Evolutionary conservation across 768 basidiomycete species (phyloP).

Genomic region (Neoboletus brunneissimus): DNA sequence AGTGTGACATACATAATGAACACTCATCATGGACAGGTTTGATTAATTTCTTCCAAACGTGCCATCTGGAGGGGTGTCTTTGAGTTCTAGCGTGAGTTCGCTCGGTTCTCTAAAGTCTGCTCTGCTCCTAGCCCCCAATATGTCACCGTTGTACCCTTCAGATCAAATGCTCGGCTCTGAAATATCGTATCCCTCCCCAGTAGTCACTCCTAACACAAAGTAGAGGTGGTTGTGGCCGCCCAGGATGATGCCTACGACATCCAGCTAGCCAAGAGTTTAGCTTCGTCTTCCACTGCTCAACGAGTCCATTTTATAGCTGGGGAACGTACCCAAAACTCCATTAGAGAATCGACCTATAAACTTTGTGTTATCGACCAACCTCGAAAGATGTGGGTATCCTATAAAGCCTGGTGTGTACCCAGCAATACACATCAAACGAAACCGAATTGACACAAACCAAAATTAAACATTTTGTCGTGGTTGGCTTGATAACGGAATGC

Average conservation of each 20-base stretch:
- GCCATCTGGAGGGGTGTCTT: conserved; percentile 56
- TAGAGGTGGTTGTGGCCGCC: conserved; percentile 91
- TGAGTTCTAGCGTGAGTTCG: conserved; percentile 65
- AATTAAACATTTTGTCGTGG: conserved; percentile 90
- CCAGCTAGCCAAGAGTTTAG: too few relatives aligned
- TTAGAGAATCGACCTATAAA: conserved; percentile 50
- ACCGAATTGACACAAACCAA: conserved; percentile 43
- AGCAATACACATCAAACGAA: background rate
- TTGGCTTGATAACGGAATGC: conserved; percentile 51
- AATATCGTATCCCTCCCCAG: conserved; percentile 65
- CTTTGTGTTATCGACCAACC: conserved; percentile 65
- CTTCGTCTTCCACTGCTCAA: too few relatives aligned
- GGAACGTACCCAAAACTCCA: too few relatives aligned
- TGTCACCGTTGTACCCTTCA: conserved; percentile 65
- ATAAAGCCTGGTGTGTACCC: background rate
- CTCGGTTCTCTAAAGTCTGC: conserved; percentile 87
- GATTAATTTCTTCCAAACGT: conserved; percentile 60
- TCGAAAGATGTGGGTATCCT: conserved; percentile 65
- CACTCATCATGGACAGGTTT: conserved; percentile 54
- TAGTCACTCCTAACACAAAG: conserved; percentile 63
- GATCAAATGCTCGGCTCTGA: conserved; percentile 54
- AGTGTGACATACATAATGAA: background rate
- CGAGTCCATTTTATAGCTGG: too few relatives aligned
- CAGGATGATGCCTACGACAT: conserved; percentile 80
- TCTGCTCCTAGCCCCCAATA: conserved; percentile 81